phyloP scores from a whole-genome alignment of 2,329 filamentous ascomycete genomes.

The Boeremia lycopersici region DNA sequence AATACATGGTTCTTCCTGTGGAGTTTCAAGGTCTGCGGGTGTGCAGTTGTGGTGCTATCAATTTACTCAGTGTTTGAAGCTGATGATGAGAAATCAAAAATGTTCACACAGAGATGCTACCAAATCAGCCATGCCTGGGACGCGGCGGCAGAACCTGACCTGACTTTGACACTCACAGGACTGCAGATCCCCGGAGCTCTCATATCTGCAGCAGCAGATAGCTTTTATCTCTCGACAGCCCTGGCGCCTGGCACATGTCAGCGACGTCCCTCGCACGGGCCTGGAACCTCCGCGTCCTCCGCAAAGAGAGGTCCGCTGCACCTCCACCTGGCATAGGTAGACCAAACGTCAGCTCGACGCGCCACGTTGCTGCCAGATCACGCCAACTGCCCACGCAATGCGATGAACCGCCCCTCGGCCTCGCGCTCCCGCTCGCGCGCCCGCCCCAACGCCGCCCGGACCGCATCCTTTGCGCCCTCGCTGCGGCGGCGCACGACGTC shows the following conservation, averaged over 20 bases:
- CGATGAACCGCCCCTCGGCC: conserved; percentile 30
- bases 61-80: no score
- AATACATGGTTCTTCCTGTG: no score
- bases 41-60: no score
- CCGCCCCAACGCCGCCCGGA: conserved; percentile 31
- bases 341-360: neutral
- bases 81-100: no score
- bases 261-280: neutral
- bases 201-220: no score
- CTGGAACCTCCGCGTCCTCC: neutral
- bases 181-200: no score
- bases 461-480: conserved; percentile 58
- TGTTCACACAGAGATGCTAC: no score
- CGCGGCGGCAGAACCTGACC: no score
- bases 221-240: no score
- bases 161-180: no score
- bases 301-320: neutral
- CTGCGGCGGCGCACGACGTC: conserved; percentile 68
- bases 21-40: no score
- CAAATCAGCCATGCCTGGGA: no score
- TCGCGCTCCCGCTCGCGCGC: conserved; percentile 14
- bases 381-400: conserved; percentile 1
- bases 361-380: neutral
- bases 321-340: neutral
- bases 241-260: neutral